These are phyloP conservation scores for Ogataea nitratoaversa DNA, from an alignment of 805 yeast genomes.

Conservation along the genomic window DNA sequence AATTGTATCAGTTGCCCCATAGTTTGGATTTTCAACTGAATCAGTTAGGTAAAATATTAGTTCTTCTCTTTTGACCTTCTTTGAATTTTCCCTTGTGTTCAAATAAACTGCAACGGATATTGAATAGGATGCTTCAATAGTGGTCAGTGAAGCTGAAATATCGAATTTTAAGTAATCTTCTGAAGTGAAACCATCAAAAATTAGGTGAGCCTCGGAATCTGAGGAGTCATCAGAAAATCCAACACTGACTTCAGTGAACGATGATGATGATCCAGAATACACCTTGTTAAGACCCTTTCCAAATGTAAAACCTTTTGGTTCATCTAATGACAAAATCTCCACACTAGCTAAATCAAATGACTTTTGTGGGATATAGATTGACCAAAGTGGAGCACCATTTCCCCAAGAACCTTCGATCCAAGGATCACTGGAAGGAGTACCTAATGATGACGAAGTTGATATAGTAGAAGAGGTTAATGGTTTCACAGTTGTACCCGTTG, in stretches of 20 bases:
- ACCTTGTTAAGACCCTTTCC: background rate
- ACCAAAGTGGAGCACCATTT: slow-evolving; percentile 13
- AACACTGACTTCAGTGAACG: slow-evolving; percentile 1
- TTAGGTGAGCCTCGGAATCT: slow-evolving; percentile 1
- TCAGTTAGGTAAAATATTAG: slow-evolving; percentile 9
- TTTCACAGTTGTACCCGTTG: slow-evolving; percentile 11
- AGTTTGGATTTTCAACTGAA: slow-evolving; percentile 6
- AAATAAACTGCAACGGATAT: slow-evolving; percentile 9
- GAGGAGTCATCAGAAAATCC: slow-evolving; percentile 6
- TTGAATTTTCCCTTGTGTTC: slow-evolving; percentile 1
- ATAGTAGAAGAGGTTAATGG: slow-evolving; percentile 4
- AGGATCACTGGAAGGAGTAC: slow-evolving; percentile 1
- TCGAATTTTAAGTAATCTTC: slow-evolving; percentile 12
- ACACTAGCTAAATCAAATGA: background rate
- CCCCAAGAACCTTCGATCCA: slow-evolving; percentile 8
- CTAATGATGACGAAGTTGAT: slow-evolving; percentile 3
- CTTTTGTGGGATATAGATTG: slow-evolving; percentile 14
- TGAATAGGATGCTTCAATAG: background rate
- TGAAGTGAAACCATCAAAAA: slow-evolving; percentile 10
- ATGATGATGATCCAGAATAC: slow-evolving; percentile 1
- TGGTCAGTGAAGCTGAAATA: slow-evolving; percentile 16
- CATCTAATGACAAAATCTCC: slow-evolving; percentile 4
- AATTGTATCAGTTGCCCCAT: too few relatives aligned
- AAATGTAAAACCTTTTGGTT: slow-evolving; percentile 4
- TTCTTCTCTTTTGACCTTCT: slow-evolving; percentile 13